phyloP scores from a whole-genome alignment of 192 early-diverging fungal species.

The Phycomyces nitens region DNA sequence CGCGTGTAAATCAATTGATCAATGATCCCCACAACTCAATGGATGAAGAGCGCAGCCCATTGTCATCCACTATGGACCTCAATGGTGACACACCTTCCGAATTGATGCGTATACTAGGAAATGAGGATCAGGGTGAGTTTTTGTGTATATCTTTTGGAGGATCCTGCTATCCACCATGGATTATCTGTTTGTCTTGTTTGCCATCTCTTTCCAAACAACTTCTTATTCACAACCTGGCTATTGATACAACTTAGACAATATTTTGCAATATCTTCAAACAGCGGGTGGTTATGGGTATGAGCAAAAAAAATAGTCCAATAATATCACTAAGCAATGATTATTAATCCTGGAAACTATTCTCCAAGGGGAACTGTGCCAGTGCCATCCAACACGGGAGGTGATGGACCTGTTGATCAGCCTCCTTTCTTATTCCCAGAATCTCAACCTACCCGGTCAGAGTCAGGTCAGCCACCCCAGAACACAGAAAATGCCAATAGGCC shows the following conservation, averaged over 20 bases:
- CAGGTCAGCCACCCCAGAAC: neutral
- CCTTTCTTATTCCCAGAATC: neutral
- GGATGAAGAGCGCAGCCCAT: slow-evolving; percentile 19
- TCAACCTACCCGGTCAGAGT: neutral
- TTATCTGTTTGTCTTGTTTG: too few species aligned
- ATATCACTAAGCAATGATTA: too few species aligned
- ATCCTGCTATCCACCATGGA: neutral
- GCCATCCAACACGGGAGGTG: slow-evolving; percentile 7
- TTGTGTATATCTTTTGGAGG: too few species aligned
- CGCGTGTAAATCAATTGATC: slow-evolving; percentile 56
- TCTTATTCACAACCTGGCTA: neutral
- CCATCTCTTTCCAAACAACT: too few species aligned
- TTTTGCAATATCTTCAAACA: slow-evolving; percentile 36
- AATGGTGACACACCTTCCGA: slow-evolving; percentile 17
- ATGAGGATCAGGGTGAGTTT: slow-evolving; percentile 2
- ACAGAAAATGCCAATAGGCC: neutral
- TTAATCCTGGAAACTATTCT: neutral
- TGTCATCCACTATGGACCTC: slow-evolving; percentile 5
- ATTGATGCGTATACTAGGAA: slow-evolving; percentile 24
- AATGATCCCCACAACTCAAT: slow-evolving; percentile 40
- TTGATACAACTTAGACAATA: slow-evolving; percentile 27
- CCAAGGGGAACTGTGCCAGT: slow-evolving; percentile 12
- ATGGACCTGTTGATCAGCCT: slow-evolving; percentile 12
- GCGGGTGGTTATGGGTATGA: slow-evolving; percentile 31
- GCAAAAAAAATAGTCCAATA: neutral